Evolutionary conservation across 1,284 basidiomycete species (phyloP), one percentile per base, ranked within the genome.

Genomic region (Boletus hoseneyae): DNA sequence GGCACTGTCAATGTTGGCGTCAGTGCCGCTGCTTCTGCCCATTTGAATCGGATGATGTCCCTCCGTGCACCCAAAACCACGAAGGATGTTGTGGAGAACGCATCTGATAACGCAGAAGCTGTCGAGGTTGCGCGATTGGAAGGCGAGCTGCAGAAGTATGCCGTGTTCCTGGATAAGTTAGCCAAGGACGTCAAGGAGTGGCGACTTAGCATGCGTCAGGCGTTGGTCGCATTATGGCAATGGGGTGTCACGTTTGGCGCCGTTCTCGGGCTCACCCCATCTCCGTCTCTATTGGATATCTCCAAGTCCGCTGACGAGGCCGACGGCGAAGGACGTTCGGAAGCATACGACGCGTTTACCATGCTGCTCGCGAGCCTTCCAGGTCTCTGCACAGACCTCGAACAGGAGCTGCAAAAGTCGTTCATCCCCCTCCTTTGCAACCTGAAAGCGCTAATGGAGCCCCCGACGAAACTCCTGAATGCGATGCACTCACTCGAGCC

Each of bases 321-420:
- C 34, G 58, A 66, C 1, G 18, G 23, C 15, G 65, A 69, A 15
- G 50, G 54, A 9, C 66, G 65, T 27, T 69, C 66, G 16, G 87
- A 90, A 63, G 85, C 88, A 1, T 89, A 87, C 59, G 82, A 86
- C 49, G 86, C 87, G 3, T 90, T 89, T 63, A 63, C 83, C 15
- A 59, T 66, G 3, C 73, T 87, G n/a, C 73, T 88, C 38, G 72
- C 76, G 37, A 65, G 73, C 30, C 72, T 78, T 21, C 73, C 88
- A 4, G 62, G 78, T 38, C 77, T 79, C 3, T 72, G 82, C 11
- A 74, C 76, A 42, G 68, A 72, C 19, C 68, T 87, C 38, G 77
- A 84, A 39, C 68, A 67, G 2, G 67, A 72, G 11, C 69, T 90
- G 40, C 73, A 74, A 42, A 73, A 77, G 35, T 67, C 70, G 29